Percentiles rank a stretch among this genome's conserved stretches.
Conservation (phyloP, 2,329 filamentous ascomycete genomes). For the Apiospora hydei region DNA sequence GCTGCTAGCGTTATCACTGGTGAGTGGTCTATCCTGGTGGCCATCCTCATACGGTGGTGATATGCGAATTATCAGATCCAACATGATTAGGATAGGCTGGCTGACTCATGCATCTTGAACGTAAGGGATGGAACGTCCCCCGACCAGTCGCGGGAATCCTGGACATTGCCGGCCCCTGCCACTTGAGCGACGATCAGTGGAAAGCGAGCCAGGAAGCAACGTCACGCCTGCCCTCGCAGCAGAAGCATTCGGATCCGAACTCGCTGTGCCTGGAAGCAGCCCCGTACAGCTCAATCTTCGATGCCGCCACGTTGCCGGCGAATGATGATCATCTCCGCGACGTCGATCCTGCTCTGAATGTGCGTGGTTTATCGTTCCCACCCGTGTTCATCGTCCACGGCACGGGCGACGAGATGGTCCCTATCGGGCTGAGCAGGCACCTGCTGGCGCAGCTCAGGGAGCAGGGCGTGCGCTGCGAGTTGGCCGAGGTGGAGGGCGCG, state of each 20-base stretch:
- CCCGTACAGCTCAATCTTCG: constrained; percentile 46
- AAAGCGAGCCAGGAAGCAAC: constrained; percentile 30
- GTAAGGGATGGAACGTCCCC: constrained; percentile 46
- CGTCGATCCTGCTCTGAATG: constrained; percentile 45
- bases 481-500: constrained; percentile 47
- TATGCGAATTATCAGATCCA: not conserved
- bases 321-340: constrained; percentile 31
- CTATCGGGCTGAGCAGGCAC: constrained; percentile 42
- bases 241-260: constrained; percentile 35
- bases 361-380: constrained; percentile 39
- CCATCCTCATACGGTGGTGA: not conserved
- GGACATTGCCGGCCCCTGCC: constrained; percentile 49
- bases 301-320: constrained; percentile 35
- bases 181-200: constrained; percentile 48
- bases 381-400: constrained; percentile 53
- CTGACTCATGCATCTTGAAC: not conserved
- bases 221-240: constrained; percentile 34
- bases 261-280: constrained; percentile 45
- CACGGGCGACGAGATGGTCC: constrained; percentile 46
- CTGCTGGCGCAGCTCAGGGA: constrained; percentile 38
- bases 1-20: constrained; percentile 44
- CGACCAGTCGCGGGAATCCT: constrained; percentile 47
- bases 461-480: constrained; percentile 42
- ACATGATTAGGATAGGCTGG: not conserved
- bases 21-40: constrained; percentile 27